A percentile compares a stretch with the other conserved stretches of the same genome.
Conservation (phyloP, 2,329 filamentous ascomycete species). For the Neonectria ditissima region DNA sequence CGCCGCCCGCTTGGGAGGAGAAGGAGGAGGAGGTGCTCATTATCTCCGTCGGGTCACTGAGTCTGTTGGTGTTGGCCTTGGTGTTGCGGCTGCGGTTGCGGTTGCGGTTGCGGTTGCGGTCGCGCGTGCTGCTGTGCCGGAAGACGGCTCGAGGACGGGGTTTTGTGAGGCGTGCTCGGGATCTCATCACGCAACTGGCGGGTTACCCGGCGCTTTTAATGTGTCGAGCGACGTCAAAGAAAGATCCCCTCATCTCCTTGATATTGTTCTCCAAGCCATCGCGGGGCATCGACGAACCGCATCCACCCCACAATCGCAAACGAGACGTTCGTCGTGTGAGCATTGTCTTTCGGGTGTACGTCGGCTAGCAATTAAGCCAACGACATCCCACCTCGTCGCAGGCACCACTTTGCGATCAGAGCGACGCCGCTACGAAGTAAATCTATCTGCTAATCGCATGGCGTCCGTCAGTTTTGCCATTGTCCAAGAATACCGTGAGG, state of each 20-base stretch:
- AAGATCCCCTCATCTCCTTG: slow-evolving; percentile 35
- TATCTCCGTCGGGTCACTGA: slow-evolving; percentile 15
- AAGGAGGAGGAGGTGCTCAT: slow-evolving; percentile 15
- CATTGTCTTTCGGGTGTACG: slow-evolving; percentile 40
- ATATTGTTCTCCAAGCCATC: slow-evolving; percentile 47
- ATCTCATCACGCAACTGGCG: slow-evolving; percentile 47
- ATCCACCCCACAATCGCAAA: slow-evolving; percentile 44
- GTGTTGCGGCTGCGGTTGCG: slow-evolving; percentile 30
- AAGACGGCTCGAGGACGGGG: slow-evolving; percentile 50
- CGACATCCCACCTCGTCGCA: slow-evolving; percentile 24
- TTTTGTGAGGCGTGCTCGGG: slow-evolving; percentile 43
- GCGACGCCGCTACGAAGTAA: not conserved
- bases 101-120: slow-evolving; percentile 24
- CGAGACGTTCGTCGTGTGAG: slow-evolving; percentile 30
- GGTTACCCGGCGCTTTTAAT: slow-evolving; percentile 39
- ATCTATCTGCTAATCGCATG: not conserved
- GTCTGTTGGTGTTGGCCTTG: slow-evolving; percentile 25
- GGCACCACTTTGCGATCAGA: slow-evolving; percentile 9
- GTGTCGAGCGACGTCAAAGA: slow-evolving; percentile 24
- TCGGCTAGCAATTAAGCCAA: slow-evolving; percentile 39
- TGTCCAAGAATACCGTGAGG: not conserved
- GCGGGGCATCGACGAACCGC: slow-evolving; percentile 31
- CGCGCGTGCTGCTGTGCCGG: slow-evolving; percentile 37
- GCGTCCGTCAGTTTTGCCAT: not conserved
- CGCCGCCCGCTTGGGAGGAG: slow-evolving; percentile 17